phyloP scores from a whole-genome alignment of 2,329 filamentous ascomycete species.

The Drechslerella dactyloides region DNA sequence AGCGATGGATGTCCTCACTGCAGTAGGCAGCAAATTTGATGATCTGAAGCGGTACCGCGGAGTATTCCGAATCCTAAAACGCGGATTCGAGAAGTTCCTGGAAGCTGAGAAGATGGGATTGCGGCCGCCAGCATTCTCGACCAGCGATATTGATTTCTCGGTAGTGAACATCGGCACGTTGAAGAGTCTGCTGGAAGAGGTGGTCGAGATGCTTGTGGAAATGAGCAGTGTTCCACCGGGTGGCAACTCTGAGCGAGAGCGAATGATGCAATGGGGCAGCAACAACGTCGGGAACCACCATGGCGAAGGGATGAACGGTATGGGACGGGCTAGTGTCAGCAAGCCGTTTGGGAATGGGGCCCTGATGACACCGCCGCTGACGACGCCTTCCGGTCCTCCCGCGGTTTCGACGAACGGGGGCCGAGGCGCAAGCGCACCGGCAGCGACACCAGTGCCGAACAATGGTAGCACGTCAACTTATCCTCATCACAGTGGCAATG shows the following conservation, averaged over 20 bases:
- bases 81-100: conserved; percentile 47
- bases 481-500: conserved; percentile 26
- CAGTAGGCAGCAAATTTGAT: conserved; percentile 47
- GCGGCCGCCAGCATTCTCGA: conserved; percentile 34
- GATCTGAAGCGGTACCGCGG: conserved; percentile 48
- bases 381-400: conserved; percentile 25
- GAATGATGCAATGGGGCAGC: conserved; percentile 21
- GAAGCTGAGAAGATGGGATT: conserved; percentile 49
- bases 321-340: conserved; percentile 24
- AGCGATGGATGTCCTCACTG: conserved; percentile 46
- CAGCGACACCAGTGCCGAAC: conserved; percentile 27
- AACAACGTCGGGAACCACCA: conserved; percentile 3
- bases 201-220: conserved; percentile 39
- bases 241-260: conserved; percentile 3
- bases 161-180: conserved; percentile 46
- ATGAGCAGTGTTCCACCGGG: conserved; percentile 28
- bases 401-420: conserved; percentile 18
- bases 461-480: conserved; percentile 14
- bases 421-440: conserved; percentile 38
- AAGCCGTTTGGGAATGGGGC: conserved; percentile 45
- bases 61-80: conserved; percentile 44
- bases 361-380: conserved; percentile 45
- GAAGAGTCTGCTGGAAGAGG: conserved; percentile 42
- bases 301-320: conserved; percentile 31
- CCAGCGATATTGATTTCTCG: conserved; percentile 43